Evolutionary conservation across 768 basidiomycete species (phyloP).

Genomic region (Hirschioporus abietinus): DNA sequence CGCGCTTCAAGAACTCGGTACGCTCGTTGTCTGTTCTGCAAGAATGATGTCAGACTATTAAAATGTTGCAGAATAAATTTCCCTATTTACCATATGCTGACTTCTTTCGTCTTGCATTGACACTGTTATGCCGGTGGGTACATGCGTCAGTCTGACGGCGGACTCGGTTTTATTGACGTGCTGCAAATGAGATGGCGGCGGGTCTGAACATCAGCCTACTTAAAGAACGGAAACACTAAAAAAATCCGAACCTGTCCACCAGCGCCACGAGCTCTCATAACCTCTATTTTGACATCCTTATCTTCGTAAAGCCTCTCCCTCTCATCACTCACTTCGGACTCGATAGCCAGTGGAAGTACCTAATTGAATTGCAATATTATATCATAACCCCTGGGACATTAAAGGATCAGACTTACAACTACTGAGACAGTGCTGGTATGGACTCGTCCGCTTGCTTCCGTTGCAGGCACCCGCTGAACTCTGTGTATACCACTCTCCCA

Average conservation of each 20-base stretch:
- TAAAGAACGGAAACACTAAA: not conserved
- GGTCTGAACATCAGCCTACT: not conserved
- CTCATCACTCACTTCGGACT: conserved; percentile 42
- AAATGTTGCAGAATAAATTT: not conserved
- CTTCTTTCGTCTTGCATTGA: conserved; percentile 98
- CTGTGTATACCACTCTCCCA: conserved; percentile 97
- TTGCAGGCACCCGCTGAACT: conserved; percentile 90
- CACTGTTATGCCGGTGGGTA: conserved; percentile 89
- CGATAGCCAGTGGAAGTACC: conserved; percentile 80
- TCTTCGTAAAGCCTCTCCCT: conserved; percentile 49
- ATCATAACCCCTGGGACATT: not conserved
- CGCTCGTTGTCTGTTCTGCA: conserved; percentile 86
- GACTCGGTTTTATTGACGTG: conserved; percentile 99
- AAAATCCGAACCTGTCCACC: conserved; percentile 74
- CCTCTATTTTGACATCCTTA: conserved; percentile 85
- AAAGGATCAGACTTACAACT: conserved; percentile 48
- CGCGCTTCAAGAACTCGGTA: conserved; percentile 86
- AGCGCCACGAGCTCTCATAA: conserved; percentile 95
- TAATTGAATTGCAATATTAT: conserved; percentile 23
- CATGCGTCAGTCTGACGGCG: conserved; percentile 88
- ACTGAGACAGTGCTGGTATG: conserved; percentile 91
- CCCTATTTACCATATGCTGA: conserved; percentile 74
- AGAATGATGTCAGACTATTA: not conserved
- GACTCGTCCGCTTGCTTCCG: conserved; percentile 80
- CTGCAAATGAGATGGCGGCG: conserved; percentile 30